Base-by-base conservation (phyloP, 768 basidiomycete species). In the Fistulinella prunicolor region DNA sequence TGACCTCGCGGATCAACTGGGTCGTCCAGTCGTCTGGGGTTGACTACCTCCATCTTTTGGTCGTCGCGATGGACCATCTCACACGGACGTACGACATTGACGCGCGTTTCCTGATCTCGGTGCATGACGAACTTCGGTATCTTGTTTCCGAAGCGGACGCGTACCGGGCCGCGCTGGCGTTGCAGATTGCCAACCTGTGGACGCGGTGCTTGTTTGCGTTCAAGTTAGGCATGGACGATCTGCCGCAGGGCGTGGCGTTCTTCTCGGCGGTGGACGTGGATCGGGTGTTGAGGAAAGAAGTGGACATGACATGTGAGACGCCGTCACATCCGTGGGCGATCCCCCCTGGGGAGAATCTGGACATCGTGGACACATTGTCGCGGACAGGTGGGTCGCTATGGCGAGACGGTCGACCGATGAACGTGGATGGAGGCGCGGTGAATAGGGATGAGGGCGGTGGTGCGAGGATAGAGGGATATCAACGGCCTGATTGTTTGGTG, bases 1-100 rank as follows among this genome's bases (percentile, higher is more conserved):
- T 98, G 78, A 87, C 96, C 0, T 96, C 93, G 6, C 82, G 96
- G 36, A 94, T 98, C 72, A 99, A 99, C 62, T 98, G 96, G 96
- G 96, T 94, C 41, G 96, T 98, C 6, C 96, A 98, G 61, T 97
- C 94, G 4, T 96, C 94, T 0, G 96, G 95, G 4, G 95, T 98
- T 36, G 96, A 98, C 67, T 98, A 99, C 63, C 84, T 98, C 9
- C 96, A 99, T 61, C 82, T 99, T 32, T 80, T 98, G 50, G 92
- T 99, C 60, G 91, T 94, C 39, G 81, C 92, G 6, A 98, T 97
- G 94, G 82, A 93, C 51, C 77, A 95, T 64, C 80, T 99, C 30
- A 83, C 86, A 47, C 66, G 69, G 38, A 84, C 81, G 45, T 98
- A 94, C 70, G 70, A 79, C 55, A 96, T 98, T 60, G 61, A 86